Base-by-base conservation (phyloP, 2,329 filamentous ascomycete species). In the Botrytis byssoidea region DNA sequence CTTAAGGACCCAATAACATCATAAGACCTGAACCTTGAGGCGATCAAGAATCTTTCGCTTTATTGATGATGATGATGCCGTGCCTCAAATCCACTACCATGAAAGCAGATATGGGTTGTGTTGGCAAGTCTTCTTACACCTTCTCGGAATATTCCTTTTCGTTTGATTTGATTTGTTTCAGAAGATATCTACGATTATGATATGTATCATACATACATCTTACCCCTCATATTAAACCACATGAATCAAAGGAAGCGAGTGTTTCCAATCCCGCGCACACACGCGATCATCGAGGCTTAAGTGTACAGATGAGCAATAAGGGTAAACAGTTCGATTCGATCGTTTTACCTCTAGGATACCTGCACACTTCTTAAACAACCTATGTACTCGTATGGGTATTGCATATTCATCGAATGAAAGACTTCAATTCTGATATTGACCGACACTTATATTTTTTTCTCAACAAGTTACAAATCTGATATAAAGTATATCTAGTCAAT, bases 261-360 rank as follows among this genome's bases (percentile, higher is more conserved):
- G 35, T 63, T 40, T 40, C 60, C 60, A 63, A 63, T 63, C 60
- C 60, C 60, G 40, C 25, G 60, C 60, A 42, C 25, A 42, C 60
- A 63, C 60, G 60, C 60, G 60, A 63, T 63, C 35, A 42, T 63
- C 37, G 22, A 42, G 35, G 60, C 60, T 61, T 63, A 25, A 29
- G 60, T 29, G 60, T 42, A 42, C 37, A 63, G 37, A 25, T 37
- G 22, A 18, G 51, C 51, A 55, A 16, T 8, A 18, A 57, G n/a
- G 51, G 51, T 57, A 60, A 35, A 37, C 32, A 22, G 9, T 35
- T 60, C 18, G 32, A 60, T 60, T 59, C 29, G 57, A 35, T 35
- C 29, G 4, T 59, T 59, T 57, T 9, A 18, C 25, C 29, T 57
- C 51, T 57, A 29, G 51, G n/a, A 29, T 29, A 57, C n/a, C n/a